Conservation (phyloP, 192 early-diverging fungal species). For the Endogone sp. region DNA sequence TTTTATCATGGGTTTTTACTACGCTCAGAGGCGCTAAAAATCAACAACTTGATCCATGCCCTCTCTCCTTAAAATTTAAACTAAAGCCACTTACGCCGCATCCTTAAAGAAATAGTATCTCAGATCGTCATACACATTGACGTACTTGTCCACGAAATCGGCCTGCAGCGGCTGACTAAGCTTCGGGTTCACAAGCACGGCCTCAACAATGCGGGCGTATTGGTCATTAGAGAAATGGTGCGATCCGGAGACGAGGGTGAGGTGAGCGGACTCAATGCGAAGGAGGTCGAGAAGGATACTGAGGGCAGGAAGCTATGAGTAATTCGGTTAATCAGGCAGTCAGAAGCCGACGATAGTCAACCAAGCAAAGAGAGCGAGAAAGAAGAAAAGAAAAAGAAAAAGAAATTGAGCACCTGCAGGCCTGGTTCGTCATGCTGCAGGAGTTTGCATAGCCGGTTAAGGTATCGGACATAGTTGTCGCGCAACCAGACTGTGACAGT, state of each 20-base stretch:
- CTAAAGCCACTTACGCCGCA: constrained; percentile 31
- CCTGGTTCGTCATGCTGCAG: constrained; percentile 61
- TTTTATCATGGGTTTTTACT: neutral
- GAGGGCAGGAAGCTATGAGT: constrained; percentile 54
- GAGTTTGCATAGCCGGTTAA: constrained; percentile 45
- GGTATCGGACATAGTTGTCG: constrained; percentile 69
- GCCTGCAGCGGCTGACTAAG: constrained; percentile 59
- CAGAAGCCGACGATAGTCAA: neutral
- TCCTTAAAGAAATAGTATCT: constrained; percentile 80
- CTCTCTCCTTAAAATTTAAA: constrained; percentile 1
- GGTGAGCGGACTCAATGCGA: constrained; percentile 53
- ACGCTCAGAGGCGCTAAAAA: too few species aligned
- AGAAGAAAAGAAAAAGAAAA: neutral
- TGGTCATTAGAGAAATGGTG: constrained; percentile 71
- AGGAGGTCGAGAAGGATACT: constrained; percentile 71
- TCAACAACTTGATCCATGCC: too few species aligned
- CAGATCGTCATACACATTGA: constrained; percentile 83
- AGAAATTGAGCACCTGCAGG: constrained; percentile 67
- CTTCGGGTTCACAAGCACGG: constrained; percentile 50
- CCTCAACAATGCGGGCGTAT: constrained; percentile 51
- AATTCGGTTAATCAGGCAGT: neutral
- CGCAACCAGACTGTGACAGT: constrained; percentile 74
- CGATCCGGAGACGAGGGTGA: constrained; percentile 21
- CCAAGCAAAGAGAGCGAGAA: neutral
- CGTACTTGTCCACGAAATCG: constrained; percentile 61